Evolutionary conservation across 108 stramenopile species (phyloP), one percentile per base, ranked within the genome.

Genomic region (Nitzschia palea): DNA sequence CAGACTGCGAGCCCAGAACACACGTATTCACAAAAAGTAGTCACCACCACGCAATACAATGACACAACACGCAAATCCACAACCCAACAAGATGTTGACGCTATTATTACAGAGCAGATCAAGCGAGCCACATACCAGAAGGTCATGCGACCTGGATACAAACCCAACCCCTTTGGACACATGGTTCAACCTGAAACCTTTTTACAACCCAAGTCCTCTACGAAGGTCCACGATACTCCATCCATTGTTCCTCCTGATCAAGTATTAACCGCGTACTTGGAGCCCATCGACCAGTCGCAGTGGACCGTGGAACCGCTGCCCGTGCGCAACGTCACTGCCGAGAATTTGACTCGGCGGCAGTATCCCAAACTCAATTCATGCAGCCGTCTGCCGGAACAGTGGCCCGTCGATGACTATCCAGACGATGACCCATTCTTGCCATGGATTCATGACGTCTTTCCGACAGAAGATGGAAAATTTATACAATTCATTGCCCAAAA

Each of bases 401-500:
- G 73, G 76, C 88, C 91, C 1, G 70, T 88, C 12, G 88, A 90
- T 59, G 80, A 83, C 14, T 56, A 57, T 44, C 81, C 78, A 1
- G 82, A 88, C 48, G 73, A 69, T 2, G 94, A 95, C 76, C 86
- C 94, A 25, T 95, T 87, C 65, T 53, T 95, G 25, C 94, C 94
- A 14, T 90, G 90, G 90, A 91, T 95, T 33, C 94, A 95, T 58
- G 90, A 91, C 62, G 90, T 95, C 15, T 90, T 95, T 65, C 94
- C 94, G 2, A 76, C 82, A 26, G 61, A 82, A 26, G 87, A 95
- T 68, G 94, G 90, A 4, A 78, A 78, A 23, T 73, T 66, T 45
- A 84, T 95, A 20, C 77, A 90, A 43, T 90, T 95, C 57, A 75
- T 90, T 9, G 90, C 94, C 2, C 94, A 95, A 58, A 91, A 95